Evolutionary conservation across 2,329 filamentous ascomycete species (phyloP).

Genomic region (Nemania serpens): DNA sequence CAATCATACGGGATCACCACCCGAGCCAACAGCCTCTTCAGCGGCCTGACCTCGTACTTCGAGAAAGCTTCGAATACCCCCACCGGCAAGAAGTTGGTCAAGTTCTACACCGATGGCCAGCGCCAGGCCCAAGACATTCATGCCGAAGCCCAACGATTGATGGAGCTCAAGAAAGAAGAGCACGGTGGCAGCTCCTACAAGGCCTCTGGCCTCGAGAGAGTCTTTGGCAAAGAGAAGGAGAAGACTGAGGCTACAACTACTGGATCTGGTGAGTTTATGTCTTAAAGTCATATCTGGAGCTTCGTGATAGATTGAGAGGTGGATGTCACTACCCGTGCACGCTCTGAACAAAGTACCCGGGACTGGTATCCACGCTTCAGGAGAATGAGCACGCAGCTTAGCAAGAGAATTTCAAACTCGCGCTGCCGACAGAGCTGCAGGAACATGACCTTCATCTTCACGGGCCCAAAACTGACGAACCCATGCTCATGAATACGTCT

Average conservation of each 20-base stretch:
- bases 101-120: constrained; percentile 83
- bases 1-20: constrained; percentile 80
- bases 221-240: constrained; percentile 60
- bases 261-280: constrained; percentile 26
- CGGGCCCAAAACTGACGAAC: too few species aligned
- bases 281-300: constrained; percentile 22
- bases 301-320: constrained; percentile 11
- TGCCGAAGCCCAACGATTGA: constrained; percentile 83
- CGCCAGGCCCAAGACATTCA: constrained; percentile 96
- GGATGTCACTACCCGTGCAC: too few species aligned
- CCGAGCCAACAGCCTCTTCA: constrained; percentile 67
- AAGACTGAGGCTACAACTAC: constrained; percentile 30
- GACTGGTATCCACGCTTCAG: too few species aligned
- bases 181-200: constrained; percentile 63
- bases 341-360: too few species aligned
- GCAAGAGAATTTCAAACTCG: too few species aligned
- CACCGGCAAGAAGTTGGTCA: constrained; percentile 83
- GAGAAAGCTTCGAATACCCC: constrained; percentile 89
- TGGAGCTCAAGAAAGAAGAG: constrained; percentile 79
- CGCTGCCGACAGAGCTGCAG: too few species aligned
- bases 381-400: too few species aligned
- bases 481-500: constrained; percentile 6
- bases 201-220: constrained; percentile 60
- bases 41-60: constrained; percentile 83
- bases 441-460: too few species aligned